Evolutionary conservation across 1,284 basidiomycete species (phyloP), one percentile per base, ranked within the genome.

Genomic region (Apiotrichum montevideense): DNA sequence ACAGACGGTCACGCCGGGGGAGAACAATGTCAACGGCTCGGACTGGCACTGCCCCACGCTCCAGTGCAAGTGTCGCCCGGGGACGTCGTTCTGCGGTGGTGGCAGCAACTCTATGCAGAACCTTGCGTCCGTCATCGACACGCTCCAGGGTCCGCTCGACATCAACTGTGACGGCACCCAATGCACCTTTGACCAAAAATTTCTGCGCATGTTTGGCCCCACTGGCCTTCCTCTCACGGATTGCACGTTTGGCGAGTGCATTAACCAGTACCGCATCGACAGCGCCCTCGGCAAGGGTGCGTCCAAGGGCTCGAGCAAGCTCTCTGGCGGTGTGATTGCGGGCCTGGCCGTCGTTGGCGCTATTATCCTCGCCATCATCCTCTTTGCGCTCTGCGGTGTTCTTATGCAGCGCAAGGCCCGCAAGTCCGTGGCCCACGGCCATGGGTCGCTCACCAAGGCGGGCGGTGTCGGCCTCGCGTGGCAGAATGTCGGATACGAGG

Each of bases 211-310:
- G 2, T 93, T 95, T 63, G 91, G 90, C 9, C 66, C 80, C 0
- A 69, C 73, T 33, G 92, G 91, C 0, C 82, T 96, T 6, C 69
- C 79, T 2, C 78, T 96, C 11, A 79, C 80, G 51, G 82, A 81
- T 0, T 95, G 91, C 73, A 77, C 76, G 0, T 90, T 87, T 64
- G 92, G 92, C 33, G 92, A 96, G 75, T 95, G 91, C 70, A 84
- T 94, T 14, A 75, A 82, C 7, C 88, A 93, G 71, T 82, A 80
- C 55, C 84, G 88, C 33, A 84, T 94, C 54, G 85, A 90, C 68
- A 77, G 71, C 62, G 74, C 73, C 0, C 46, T 64, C 11, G 72
- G 71, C 3, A 50, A 58, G 9, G 46, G 59, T 10, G n/a, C 57
- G 2, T 7, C 10, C 35, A 49, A 39, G 47, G 10, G 46, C 6